Evolutionary conservation across 2,329 filamentous ascomycete species (phyloP).

Genomic region (Amauroascus niger): DNA sequence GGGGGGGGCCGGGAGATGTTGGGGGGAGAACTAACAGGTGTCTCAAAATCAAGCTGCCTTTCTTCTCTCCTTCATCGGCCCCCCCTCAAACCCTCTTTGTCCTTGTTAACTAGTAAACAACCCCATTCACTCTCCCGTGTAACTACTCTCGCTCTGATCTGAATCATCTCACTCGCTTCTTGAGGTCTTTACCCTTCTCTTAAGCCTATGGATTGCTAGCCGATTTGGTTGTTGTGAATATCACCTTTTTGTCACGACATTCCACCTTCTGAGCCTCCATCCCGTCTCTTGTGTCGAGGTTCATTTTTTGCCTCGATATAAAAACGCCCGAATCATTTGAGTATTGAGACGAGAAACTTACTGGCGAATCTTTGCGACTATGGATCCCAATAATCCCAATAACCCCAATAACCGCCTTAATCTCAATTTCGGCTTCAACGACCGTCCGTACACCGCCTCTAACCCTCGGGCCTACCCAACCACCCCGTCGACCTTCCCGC

Average conservation of each 20-base stretch:
- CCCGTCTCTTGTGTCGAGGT: not conserved
- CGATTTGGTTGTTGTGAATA: not conserved
- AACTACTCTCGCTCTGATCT: not conserved
- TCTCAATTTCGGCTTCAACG: slow-evolving; percentile 46
- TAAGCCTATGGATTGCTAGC: not conserved
- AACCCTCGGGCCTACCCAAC: slow-evolving; percentile 60
- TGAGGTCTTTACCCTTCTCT: not conserved
- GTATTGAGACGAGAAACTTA: slow-evolving; percentile 21
- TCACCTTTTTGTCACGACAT: not conserved
- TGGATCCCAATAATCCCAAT: slow-evolving; percentile 45
- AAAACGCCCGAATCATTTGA: slow-evolving; percentile 36
- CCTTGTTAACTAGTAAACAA: not conserved
- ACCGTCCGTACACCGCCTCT: slow-evolving; percentile 53
- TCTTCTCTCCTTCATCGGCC: no score
- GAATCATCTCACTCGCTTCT: not conserved
- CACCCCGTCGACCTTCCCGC: slow-evolving; percentile 90
- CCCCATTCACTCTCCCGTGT: not conserved
- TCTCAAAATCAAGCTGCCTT: no score
- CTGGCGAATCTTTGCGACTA: slow-evolving; percentile 29
- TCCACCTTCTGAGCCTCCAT: slow-evolving; percentile 1
- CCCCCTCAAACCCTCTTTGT: not conserved
- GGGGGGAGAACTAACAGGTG: no score
- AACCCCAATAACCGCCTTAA: slow-evolving; percentile 41
- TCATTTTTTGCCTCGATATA: slow-evolving; percentile 6
- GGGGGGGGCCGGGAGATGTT: no score